Percentiles rank a stretch among this genome's conserved stretches.
Conservation (phyloP, 78 protist species). For the Dictyostelium purpureum region DNA sequence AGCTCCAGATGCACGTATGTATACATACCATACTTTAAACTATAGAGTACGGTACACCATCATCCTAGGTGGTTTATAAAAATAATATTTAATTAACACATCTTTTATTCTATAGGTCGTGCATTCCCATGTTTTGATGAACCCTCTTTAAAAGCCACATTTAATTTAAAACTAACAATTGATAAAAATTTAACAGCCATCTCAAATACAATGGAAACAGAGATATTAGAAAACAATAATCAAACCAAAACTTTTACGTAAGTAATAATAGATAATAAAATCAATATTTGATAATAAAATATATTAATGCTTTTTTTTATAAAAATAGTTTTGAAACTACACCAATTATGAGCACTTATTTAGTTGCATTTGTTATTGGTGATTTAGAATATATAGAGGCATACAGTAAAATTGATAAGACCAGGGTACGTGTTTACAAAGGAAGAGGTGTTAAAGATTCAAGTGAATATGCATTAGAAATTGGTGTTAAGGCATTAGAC, state of each 20-base stretch:
- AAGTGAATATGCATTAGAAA: slow-evolving; percentile 86
- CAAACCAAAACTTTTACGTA: slow-evolving; percentile 84
- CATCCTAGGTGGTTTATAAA: neutral
- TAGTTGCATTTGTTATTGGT: slow-evolving; percentile 90
- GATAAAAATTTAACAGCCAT: slow-evolving; percentile 15
- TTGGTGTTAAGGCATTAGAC: slow-evolving; percentile 33
- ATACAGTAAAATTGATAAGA: slow-evolving; percentile 17
- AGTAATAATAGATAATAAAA: slow-evolving; percentile 43
- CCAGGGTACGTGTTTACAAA: slow-evolving; percentile 82
- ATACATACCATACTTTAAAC: no score
- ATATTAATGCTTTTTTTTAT: slow-evolving; percentile 14
- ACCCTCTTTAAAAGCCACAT: slow-evolving; percentile 90
- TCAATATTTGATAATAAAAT: slow-evolving; percentile 90
- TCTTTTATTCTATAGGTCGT: no score
- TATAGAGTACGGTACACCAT: no score
- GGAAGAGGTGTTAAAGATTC: slow-evolving; percentile 68
- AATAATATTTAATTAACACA: neutral
- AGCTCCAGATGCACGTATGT: slow-evolving; percentile 89
- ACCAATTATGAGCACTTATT: slow-evolving; percentile 93
- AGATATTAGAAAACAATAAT: slow-evolving; percentile 10
- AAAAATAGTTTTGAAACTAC: neutral
- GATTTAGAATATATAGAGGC: slow-evolving; percentile 82
- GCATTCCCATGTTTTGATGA: slow-evolving; percentile 94
- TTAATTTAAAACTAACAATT: slow-evolving; percentile 42
- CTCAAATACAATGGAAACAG: slow-evolving; percentile 17